phyloP scores from a whole-genome alignment of 139 green algal genomes.

The Coelastrella sp. region DNA sequence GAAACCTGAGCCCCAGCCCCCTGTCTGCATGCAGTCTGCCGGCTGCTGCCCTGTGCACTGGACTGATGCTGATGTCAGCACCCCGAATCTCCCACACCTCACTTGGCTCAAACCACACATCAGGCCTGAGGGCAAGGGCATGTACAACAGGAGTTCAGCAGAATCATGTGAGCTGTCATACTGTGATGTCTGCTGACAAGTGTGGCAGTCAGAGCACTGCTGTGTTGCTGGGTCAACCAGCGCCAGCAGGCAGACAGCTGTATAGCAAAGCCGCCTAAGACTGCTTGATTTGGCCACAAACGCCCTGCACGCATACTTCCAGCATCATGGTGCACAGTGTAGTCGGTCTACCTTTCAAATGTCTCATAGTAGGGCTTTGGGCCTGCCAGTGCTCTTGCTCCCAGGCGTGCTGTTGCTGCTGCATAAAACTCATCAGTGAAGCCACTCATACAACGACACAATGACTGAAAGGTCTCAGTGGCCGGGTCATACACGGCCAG shows the following conservation, averaged over 20 bases:
- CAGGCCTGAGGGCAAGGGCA: conserved; percentile 23
- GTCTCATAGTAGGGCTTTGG: conserved; percentile 84
- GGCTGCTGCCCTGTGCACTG: conserved; percentile 71
- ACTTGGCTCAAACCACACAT: conserved; percentile 84
- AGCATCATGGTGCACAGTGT: neutral
- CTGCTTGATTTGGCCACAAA: neutral
- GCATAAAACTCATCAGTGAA: conserved; percentile 94
- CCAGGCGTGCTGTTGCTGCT: conserved; percentile 66
- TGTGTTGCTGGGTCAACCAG: too few relatives aligned
- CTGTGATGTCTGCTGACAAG: neutral
- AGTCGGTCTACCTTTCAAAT: neutral
- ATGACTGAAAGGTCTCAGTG: conserved; percentile 57
- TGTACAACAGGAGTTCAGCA: conserved; percentile 43
- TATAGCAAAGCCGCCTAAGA: too few relatives aligned
- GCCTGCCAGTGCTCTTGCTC: conserved; percentile 46
- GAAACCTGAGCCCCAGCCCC: conserved; percentile 79
- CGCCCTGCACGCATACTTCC: neutral
- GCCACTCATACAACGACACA: conserved; percentile 90
- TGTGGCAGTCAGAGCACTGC: too few relatives aligned
- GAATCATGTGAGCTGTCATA: neutral
- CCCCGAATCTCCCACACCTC: conserved; percentile 73
- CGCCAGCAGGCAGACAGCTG: too few relatives aligned
- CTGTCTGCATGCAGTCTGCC: conserved; percentile 60
- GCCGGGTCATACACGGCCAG: conserved; percentile 86
- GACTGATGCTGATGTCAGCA: conserved; percentile 83